Base-by-base conservation (phyloP, 1,139 yeast genomes). In the Diutina mesorugosa region DNA sequence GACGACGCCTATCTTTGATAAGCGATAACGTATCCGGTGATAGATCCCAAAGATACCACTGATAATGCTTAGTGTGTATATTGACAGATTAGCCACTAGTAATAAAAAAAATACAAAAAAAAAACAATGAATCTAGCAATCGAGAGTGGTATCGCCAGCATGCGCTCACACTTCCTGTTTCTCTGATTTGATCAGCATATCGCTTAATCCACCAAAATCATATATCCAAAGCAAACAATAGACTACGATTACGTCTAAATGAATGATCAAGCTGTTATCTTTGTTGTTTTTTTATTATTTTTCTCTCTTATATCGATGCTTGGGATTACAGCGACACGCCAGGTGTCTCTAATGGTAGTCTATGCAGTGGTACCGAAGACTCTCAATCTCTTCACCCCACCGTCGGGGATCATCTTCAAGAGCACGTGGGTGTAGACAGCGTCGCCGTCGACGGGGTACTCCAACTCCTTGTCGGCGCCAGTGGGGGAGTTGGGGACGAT, bases 361-460 rank as follows among this genome's bases (percentile, higher is more conserved):
- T 47, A 47, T 16, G 50, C 50, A 14, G 28, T 30, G 29, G 79
- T 75, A 47, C 97, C 98, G 66, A 81, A 80, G 38, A 90, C 93
- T 62, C 96, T 80, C 52, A 91, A 72, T 68, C 98, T 81, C 76
- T 91, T 91, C 58, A 90, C 90, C 60, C 98, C 98, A 56, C 98
- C 98, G 66, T 91, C 98, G 38, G 98, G 98, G 61, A 90, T 87
- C 67, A 91, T 87, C 18, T 89, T 83, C 62, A 91, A 68, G 66
- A 84, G 81, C 45, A 90, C 88, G 66, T 90, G 96, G 6, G 93
- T 78, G 63, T 67, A 77, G 4, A 61, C 60, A 7, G 28, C 14
- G 0, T 61, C 58, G 4, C 62, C 63, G 14, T 64, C 63, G 16
- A 50, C 16, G 28, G 66, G 63, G 41, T 77, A 70, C 12, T 69